phyloP scores from a whole-genome alignment of 2,329 filamentous ascomycete species.

The Apiospora kogelbergensis region DNA sequence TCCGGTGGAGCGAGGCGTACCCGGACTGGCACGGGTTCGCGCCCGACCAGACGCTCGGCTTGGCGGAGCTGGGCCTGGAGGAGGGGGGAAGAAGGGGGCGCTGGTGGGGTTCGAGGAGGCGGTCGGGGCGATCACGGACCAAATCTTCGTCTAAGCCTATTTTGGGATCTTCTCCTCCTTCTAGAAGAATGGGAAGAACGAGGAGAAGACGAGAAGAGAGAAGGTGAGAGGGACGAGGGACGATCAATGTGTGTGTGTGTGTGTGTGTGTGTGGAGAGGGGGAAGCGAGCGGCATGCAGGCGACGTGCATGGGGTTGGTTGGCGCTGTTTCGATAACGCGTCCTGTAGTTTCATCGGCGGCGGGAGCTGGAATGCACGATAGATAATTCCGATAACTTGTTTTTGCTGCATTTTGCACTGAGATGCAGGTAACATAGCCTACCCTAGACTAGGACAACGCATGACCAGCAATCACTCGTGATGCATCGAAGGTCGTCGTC shows the following conservation, averaged over 20 bases:
- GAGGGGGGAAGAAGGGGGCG: neutral
- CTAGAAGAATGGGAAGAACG: too few relatives aligned
- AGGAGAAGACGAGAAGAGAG: neutral
- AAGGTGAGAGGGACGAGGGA: neutral
- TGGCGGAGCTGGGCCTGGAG: slow-evolving; percentile 8
- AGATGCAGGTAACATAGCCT: neutral
- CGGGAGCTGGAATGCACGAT: neutral
- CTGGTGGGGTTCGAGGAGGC: slow-evolving; percentile 9
- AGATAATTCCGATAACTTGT: neutral
- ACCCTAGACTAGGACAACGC: neutral
- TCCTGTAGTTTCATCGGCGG: neutral
- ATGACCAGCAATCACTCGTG: too few relatives aligned
- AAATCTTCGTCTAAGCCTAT: too few relatives aligned
- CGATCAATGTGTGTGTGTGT: neutral
- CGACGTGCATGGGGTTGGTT: neutral
- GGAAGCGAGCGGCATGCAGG: neutral
- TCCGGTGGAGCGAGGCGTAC: slow-evolving; percentile 18
- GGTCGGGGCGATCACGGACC: neutral
- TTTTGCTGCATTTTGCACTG: neutral
- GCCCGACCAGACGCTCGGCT: neutral
- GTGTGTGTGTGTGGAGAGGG: neutral
- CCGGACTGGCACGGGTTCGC: slow-evolving; percentile 14
- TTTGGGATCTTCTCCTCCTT: neutral
- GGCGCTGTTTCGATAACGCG: slow-evolving; percentile 5
- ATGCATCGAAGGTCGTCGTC: neutral